Conservation (phyloP, 169 alveolate species). For the Cryptosporidium muris region DNA sequence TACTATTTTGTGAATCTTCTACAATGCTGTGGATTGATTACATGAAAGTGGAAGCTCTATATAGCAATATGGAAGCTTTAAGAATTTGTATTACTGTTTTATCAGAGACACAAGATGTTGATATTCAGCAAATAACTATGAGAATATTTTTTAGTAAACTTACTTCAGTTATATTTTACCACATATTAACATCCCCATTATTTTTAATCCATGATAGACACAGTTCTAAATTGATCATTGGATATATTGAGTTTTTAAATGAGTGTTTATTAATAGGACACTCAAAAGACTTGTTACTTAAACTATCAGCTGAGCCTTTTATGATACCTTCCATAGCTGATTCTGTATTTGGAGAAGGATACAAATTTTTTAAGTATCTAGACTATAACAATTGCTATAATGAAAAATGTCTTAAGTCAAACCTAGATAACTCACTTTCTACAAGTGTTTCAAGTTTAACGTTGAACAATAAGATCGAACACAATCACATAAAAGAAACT, state of each 20-base stretch:
- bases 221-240: conserved; percentile 34
- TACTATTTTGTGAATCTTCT: conserved; percentile 38
- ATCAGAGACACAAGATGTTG: conserved; percentile 24
- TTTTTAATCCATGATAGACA: conserved; percentile 35
- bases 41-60: conserved; percentile 29
- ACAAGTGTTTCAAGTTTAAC: too few relatives aligned
- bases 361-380: conserved; percentile 27
- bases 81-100: conserved; percentile 45
- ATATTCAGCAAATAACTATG: conserved; percentile 35
- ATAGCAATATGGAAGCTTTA: conserved; percentile 48
- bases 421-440: too few relatives aligned
- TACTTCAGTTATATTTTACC: conserved; percentile 37
- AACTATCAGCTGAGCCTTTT: conserved; percentile 9
- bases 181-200: conserved; percentile 40
- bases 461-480: too few relatives aligned
- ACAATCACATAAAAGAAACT: too few relatives aligned
- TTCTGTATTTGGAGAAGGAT: conserved; percentile 60
- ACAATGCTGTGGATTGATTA: conserved; percentile 50
- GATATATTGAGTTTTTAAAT: conserved; percentile 53
- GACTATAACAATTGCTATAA: conserved; percentile 46
- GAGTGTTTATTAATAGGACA: conserved; percentile 69
- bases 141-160: conserved; percentile 55
- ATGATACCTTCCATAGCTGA: conserved; percentile 4
- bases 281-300: conserved; percentile 31
- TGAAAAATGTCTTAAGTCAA: conserved; percentile 1